phyloP scores from a whole-genome alignment of 768 basidiomycete genomes.

The Mycena indigotica region DNA sequence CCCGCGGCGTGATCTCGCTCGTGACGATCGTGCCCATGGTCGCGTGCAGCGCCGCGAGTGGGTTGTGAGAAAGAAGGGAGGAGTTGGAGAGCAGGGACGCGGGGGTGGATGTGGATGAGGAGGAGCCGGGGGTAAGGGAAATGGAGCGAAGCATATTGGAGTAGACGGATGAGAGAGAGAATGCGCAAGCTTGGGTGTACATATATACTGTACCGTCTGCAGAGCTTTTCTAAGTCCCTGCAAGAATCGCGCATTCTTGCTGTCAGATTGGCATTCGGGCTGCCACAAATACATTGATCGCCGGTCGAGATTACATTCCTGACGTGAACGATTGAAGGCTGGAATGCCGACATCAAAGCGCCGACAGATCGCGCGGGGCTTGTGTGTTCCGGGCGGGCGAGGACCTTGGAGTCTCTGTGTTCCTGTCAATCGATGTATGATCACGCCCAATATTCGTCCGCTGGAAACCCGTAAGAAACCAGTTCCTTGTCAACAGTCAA shows the following conservation, averaged over 20 bases:
- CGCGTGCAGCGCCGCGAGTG: constrained; percentile 11
- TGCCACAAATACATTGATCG: neutral
- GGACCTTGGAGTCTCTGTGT: no score
- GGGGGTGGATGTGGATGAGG: neutral
- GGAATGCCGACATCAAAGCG: no score
- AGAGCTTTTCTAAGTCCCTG: neutral
- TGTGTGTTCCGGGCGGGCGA: no score
- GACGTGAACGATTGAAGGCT: neutral
- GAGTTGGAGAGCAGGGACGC: neutral
- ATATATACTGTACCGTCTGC: no score
- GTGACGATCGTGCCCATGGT: constrained; percentile 16
- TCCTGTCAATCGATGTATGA: no score
- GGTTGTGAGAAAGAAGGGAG: constrained; percentile 6
- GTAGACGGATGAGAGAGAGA: neutral
- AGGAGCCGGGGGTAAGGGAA: neutral
- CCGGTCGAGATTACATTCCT: neutral
- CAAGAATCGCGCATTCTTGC: neutral
- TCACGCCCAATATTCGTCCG: no score
- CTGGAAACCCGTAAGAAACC: no score
- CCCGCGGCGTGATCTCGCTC: constrained; percentile 42
- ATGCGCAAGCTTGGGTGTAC: no score
- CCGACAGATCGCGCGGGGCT: no score
- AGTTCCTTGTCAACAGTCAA: no score
- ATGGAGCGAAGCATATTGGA: neutral
- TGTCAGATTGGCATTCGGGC: neutral